These are phyloP conservation scores for Euphorbia peplus DNA, from an alignment of 345 rosid genomes.

Conservation along the genomic window DNA sequence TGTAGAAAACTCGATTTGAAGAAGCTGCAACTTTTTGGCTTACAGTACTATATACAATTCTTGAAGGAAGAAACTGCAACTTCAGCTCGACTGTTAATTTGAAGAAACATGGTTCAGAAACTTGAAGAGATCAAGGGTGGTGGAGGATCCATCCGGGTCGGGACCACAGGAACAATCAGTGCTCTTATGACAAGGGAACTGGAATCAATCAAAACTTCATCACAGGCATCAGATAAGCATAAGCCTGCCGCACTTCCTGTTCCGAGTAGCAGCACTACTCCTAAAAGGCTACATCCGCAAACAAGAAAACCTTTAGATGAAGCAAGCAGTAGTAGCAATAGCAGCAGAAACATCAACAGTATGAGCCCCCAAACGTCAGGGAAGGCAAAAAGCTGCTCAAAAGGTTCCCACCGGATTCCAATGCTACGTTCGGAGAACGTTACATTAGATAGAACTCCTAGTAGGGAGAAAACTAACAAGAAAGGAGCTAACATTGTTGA, in stretches of 20 bases:
- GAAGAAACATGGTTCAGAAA: slow-evolving; percentile 61
- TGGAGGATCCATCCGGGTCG: slow-evolving; percentile 84
- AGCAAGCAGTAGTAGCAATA: slow-evolving; percentile 70
- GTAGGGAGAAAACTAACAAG: slow-evolving; percentile 50
- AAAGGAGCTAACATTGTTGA: slow-evolving; percentile 66
- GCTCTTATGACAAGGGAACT: slow-evolving; percentile 81
- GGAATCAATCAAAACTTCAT: slow-evolving; percentile 51
- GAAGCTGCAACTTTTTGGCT: too few relatives aligned
- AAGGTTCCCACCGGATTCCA: slow-evolving; percentile 50
- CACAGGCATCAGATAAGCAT: slow-evolving; percentile 35
- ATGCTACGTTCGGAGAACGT: slow-evolving; percentile 59
- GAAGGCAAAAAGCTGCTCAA: slow-evolving; percentile 45
- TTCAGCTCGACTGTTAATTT: not conserved
- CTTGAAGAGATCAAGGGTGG: slow-evolving; percentile 74
- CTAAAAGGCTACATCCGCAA: slow-evolving; percentile 44
- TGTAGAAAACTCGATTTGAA: too few relatives aligned
- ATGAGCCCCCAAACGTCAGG: slow-evolving; percentile 32
- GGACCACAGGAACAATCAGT: slow-evolving; percentile 79
- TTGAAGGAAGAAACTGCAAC: slow-evolving; percentile 3
- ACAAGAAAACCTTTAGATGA: slow-evolving; percentile 59
- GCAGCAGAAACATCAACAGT: slow-evolving; percentile 20
- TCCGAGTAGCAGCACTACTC: slow-evolving; percentile 48
- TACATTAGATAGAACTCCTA: slow-evolving; percentile 57
- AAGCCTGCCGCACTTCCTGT: slow-evolving; percentile 46
- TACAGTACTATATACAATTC: not conserved